Percentiles rank a stretch among this genome's conserved stretches.
phyloP scores from a whole-genome alignment of 305 asterid genomes.

The Fraxinus floribunda region DNA sequence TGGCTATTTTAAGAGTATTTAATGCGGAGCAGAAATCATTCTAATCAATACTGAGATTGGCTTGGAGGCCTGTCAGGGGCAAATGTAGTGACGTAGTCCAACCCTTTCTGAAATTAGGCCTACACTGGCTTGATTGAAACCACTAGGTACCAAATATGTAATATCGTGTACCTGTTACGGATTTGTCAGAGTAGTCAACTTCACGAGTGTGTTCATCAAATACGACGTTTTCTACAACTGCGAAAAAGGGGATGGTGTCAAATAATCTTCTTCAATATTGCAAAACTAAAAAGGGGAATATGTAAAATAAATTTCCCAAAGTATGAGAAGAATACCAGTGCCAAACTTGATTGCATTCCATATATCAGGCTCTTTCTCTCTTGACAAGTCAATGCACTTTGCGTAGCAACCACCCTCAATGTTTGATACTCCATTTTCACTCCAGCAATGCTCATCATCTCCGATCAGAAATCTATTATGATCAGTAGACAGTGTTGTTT shows the following conservation, averaged over 20 bases:
- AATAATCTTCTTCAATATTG: background rate
- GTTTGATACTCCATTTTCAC: slow-evolving; percentile 85
- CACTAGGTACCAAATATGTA: background rate
- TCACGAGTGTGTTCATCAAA: slow-evolving; percentile 88
- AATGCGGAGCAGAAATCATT: background rate
- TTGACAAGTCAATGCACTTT: slow-evolving; percentile 77
- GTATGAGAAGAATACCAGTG: slow-evolving; percentile 44
- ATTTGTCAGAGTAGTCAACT: slow-evolving; percentile 84
- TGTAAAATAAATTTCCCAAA: background rate
- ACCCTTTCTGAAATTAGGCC: background rate
- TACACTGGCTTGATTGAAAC: background rate
- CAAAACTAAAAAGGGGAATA: background rate
- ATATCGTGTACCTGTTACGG: slow-evolving; percentile 68
- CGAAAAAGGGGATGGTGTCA: slow-evolving; percentile 7
- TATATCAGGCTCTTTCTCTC: slow-evolving; percentile 96
- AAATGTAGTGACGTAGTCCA: background rate
- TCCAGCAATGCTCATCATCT: slow-evolving; percentile 98
- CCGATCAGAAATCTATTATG: slow-evolving; percentile 84
- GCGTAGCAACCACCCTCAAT: slow-evolving; percentile 99
- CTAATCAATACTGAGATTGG: background rate
- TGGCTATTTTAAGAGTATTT: background rate
- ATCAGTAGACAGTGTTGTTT: slow-evolving; percentile 87
- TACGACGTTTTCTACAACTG: slow-evolving; percentile 86
- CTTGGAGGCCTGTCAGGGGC: background rate
- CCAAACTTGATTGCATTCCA: slow-evolving; percentile 97